Base-by-base conservation (phyloP, 108 stramenopile genomes). In the Phaeodactylum tricornutum region DNA sequence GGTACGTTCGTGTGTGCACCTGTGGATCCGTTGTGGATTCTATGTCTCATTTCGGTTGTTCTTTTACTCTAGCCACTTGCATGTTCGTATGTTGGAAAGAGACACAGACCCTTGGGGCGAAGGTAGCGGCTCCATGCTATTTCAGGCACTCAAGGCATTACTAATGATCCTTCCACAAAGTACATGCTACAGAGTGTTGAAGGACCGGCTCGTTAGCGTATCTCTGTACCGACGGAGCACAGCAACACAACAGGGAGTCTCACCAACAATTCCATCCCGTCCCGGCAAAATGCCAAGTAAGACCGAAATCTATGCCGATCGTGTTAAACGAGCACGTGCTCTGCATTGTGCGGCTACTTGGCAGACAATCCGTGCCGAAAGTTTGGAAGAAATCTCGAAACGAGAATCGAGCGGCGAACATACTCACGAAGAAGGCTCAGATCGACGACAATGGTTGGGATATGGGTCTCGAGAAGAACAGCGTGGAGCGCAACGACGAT, bases 101-200 rank as follows among this genome's bases (percentile, higher is more conserved):
- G 84, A 85, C 29, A 72, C 69, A 22, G 71, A 85, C 40, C 74
- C 77, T 1, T 23, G 54, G 29, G 49, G 55, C 25, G 88, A 90
- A 58, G 88, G 84, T 35, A 86, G 81, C 43, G 88, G 88, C 0
- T 73, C 81, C 2, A 90, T 90, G 88, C 56, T 90, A 21, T 90
- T 85, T 55, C 75, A 69, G 28, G 61, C 68, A 1, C 54, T 90
- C 30, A 79, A 76, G 45, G 64, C 70, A 1, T 55, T 90, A 11
- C 53, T 86, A 33, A 90, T 90, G 88, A 60, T 85, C 5, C 43
- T 90, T 2, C 88, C 88, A 2, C 84, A 86, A 50, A 84, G 84
- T 50, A 83, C 84, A 27, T 79, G 75, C 45, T 90, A 84, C 57
- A 60, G 59, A 41, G 66, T 86, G 9, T 64, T 90, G 31, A 68